These are phyloP conservation scores for Elsinoe ampelina DNA, from an alignment of 2,329 filamentous ascomycete species.

Conservation along the genomic window DNA sequence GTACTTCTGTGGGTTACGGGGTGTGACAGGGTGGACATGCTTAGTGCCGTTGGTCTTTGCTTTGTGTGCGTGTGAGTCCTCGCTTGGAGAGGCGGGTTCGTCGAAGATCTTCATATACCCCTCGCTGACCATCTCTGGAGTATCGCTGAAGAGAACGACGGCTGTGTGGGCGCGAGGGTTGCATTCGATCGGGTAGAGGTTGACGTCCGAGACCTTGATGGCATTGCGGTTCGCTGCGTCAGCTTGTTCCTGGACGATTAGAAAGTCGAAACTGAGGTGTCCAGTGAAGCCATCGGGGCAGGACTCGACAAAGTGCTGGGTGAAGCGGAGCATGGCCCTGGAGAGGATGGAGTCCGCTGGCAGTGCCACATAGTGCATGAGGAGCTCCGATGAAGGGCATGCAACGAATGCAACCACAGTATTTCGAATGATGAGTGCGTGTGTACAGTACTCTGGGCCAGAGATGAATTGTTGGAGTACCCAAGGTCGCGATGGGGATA, in stretches of 20 bases:
- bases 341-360: slow-evolving; percentile 46
- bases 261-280: slow-evolving; percentile 63
- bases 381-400: slow-evolving; percentile 52
- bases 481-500: slow-evolving; percentile 50
- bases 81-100: slow-evolving; percentile 15
- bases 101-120: slow-evolving; percentile 46
- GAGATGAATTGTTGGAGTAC: slow-evolving; percentile 61
- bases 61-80: slow-evolving; percentile 13
- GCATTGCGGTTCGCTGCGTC: slow-evolving; percentile 19
- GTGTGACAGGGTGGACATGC: slow-evolving; percentile 20
- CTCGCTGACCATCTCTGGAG: slow-evolving; percentile 36
- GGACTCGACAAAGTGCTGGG: slow-evolving; percentile 45
- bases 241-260: slow-evolving; percentile 45
- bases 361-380: slow-evolving; percentile 59
- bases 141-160: slow-evolving; percentile 48
- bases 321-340: slow-evolving; percentile 56
- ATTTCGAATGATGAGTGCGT: slow-evolving; percentile 57
- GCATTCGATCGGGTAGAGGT: slow-evolving; percentile 59
- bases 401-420: slow-evolving; percentile 57
- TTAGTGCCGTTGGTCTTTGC: slow-evolving; percentile 18
- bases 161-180: slow-evolving; percentile 63
- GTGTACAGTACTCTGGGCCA: slow-evolving; percentile 60
- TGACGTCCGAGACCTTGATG: slow-evolving; percentile 21
- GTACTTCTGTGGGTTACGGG: slow-evolving; percentile 26
- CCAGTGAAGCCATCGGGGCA: slow-evolving; percentile 50